A percentile compares a stretch with the other conserved stretches of the same genome.
phyloP scores from a whole-genome alignment of 2,329 filamentous ascomycete species.

The Pseudocercospora macadamiae region DNA sequence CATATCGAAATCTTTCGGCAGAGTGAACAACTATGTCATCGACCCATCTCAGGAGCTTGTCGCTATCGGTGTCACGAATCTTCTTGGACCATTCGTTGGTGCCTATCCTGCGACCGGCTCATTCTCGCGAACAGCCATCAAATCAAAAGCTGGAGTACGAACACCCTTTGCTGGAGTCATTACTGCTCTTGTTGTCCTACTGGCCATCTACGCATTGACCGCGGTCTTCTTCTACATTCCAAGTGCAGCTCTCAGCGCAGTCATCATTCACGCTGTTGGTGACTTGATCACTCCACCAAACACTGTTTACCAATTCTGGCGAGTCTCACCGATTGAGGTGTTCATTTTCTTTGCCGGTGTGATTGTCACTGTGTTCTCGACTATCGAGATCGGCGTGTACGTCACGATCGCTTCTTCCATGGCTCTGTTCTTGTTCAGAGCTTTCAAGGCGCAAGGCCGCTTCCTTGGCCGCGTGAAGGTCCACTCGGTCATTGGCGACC shows the following conservation, averaged over 20 bases:
- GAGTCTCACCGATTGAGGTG: conserved; percentile 85
- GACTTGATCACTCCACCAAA: conserved; percentile 91
- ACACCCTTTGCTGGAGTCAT: conserved; percentile 90
- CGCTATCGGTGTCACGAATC: conserved; percentile 86
- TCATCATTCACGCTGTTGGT: conserved; percentile 94
- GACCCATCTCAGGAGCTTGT: conserved; percentile 95
- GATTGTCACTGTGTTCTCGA: conserved; percentile 81
- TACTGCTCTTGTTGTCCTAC: conserved; percentile 79
- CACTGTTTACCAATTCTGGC: conserved; percentile 93
- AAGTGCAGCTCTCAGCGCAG: conserved; percentile 74
- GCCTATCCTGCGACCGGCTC: conserved; percentile 92
- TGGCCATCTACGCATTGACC: conserved; percentile 87
- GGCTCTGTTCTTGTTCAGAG: conserved; percentile 78
- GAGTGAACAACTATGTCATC: conserved; percentile 94
- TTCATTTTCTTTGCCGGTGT: conserved; percentile 93
- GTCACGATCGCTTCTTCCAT: conserved; percentile 77
- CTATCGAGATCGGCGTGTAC: conserved; percentile 93
- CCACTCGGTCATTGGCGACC: conserved; percentile 80
- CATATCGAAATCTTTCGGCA: conserved; percentile 94
- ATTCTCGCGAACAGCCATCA: conserved; percentile 94
- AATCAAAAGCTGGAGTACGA: conserved; percentile 92
- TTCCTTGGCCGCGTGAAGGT: conserved; percentile 84
- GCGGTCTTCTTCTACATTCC: conserved; percentile 95
- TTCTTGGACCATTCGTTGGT: conserved; percentile 88
- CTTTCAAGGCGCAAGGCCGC: conserved; percentile 78